Evolutionary conservation across 176 grass and related monocot species (phyloP).

Genomic region (Olyra latifolia): DNA sequence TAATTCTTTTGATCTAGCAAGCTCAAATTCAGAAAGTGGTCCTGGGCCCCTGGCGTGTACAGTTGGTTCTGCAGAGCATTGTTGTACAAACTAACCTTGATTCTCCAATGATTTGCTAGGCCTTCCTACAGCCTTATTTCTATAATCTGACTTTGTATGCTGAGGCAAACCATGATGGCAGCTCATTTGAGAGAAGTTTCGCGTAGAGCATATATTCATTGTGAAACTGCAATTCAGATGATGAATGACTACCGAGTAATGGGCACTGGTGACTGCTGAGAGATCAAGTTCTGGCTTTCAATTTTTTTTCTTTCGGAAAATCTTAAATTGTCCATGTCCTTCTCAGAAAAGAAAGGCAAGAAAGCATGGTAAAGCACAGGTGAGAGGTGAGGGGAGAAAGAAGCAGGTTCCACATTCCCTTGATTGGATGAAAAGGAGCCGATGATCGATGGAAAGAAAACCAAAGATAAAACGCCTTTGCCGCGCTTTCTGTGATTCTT

Average conservation of each 20-base stretch:
- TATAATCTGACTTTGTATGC: background rate
- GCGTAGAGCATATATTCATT: background rate
- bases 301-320: no score
- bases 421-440: background rate
- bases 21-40: background rate
- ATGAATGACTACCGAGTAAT: background rate
- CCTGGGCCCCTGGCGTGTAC: conserved; percentile 36
- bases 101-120: background rate
- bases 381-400: conserved; percentile 11
- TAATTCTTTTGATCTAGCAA: background rate
- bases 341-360: background rate
- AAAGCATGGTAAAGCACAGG: background rate
- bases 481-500: conserved; percentile 41
- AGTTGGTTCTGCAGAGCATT: conserved; percentile 13
- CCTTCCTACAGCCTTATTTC: background rate
- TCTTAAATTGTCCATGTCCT: background rate
- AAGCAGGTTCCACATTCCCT: conserved; percentile 33
- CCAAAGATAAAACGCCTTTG: conserved; percentile 29
- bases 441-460: background rate
- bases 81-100: conserved; percentile 23
- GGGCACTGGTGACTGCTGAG: background rate
- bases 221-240: background rate
- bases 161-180: background rate
- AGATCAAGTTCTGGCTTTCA: no score
- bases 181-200: background rate